Conservation (phyloP, 129 eudicot species). For the Arctium lappa region DNA sequence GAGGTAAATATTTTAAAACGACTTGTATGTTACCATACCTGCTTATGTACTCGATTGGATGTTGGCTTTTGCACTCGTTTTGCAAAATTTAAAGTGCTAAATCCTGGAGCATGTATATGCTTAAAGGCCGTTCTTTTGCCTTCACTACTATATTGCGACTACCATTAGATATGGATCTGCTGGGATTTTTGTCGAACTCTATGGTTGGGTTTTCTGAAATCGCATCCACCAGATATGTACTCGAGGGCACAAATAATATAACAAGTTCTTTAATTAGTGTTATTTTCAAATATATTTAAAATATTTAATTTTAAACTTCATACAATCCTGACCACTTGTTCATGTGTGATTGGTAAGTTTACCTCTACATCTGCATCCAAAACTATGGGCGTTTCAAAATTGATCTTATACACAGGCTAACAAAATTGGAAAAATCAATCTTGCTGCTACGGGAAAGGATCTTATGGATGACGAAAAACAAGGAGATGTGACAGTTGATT, state of each 20-base stretch:
- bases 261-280: not conserved
- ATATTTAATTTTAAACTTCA: not conserved
- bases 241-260: not conserved
- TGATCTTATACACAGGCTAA: slow-evolving; percentile 61
- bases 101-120: slow-evolving; percentile 1
- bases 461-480: slow-evolving; percentile 99
- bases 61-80: not conserved
- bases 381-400: not conserved
- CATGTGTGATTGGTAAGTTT: not conserved
- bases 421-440: slow-evolving; percentile 92
- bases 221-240: not conserved
- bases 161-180: not conserved
- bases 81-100: not conserved
- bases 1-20: slow-evolving; percentile 57
- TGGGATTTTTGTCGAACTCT: not conserved
- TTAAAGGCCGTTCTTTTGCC: not conserved
- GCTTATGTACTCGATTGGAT: not conserved
- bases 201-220: not conserved
- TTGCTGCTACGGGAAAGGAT: slow-evolving; percentile 99
- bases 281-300: not conserved
- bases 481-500: slow-evolving; percentile 98
- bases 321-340: not conserved
- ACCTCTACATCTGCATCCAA: not conserved
- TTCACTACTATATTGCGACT: not conserved
- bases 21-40: not conserved